Evolutionary conservation across 257 asterid species (phyloP), one percentile per base, ranked within the genome.

Genomic region (Scutellaria galericulata): DNA sequence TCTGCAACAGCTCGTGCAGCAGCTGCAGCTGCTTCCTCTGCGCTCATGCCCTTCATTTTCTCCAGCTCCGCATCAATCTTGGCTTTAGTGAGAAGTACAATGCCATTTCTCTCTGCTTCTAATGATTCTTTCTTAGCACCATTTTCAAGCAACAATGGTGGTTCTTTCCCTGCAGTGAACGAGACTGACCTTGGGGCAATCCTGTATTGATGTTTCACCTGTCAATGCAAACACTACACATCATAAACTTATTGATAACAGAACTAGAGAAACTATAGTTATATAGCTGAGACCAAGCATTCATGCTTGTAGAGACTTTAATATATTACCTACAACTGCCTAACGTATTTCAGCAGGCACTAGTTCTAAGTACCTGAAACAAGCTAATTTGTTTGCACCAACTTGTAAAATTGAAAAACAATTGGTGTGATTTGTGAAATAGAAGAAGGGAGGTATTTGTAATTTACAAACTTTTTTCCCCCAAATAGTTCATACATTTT

Each of bases 1-100:
- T 93, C 96, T 12, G 92, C 97, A 66, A 89, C 91, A 47, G 97
- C 98, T 77, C 75, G 82, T 62, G 96, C 96, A 70, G 97, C 96
- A 63, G 87, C 96, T 35, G 82, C 85, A 64, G 97, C 93, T 37
- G 93, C 93, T 60, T 93, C 95, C 60, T 81, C 81, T 7, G 93
- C 81, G 52, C 75, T 88, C 98, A 93, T 90, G 86, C 79, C 63
- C 84, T 72, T 88, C 88, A 93, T 86, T 79, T 77, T 74, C 75
- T 86, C 97, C 44, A 90, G 85, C 74, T 93, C 97, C 0, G 89
- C 96, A 73, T 92, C 96, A 53, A 92, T 82, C 81, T 69, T 86
- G 67, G 91, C 91, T 82, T 83, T 89, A 42, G 86, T 79, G 60
- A 86, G 83, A 65, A 80, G 75, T 66, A 66, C 80, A 40, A 71